Base-by-base conservation (phyloP, 306 rosid species). In the Styphnolobium japonicum region DNA sequence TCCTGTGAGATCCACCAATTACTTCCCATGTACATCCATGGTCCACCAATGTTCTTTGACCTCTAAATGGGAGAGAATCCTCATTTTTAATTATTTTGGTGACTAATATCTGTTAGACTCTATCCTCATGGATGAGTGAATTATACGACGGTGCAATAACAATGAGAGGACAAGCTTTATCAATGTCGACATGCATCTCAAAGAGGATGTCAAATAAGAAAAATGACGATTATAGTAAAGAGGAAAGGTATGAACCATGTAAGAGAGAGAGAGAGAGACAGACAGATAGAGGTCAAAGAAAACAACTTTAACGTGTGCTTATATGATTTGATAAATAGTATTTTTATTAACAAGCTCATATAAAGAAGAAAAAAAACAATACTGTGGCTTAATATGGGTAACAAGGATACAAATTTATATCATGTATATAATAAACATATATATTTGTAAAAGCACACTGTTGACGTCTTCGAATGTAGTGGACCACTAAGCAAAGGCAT, bases 401-500 rank as follows among this genome's bases (percentile, higher is more conserved):
- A 29, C 62, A 29, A 9, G 12, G 4, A n/a, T 34, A 21, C 9
- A 8, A 8, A 53, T 6, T 53, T 21, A 53, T 21, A 8, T 21
- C 5, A 21, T 53, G 29, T 2, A 7, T 5, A 10, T 27, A 19
- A 53, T 53, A n/a, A n/a, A 21, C 29, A 48, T 48, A n/a, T 48
- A 53, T 53, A 11, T 53, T 7, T 53, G 29, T 18, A 19, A 10
- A 53, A 56, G 64, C 46, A 52, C 22, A 61, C 0, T 61, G 31
- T 14, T 5, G 6, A 27, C 5, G 2, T 52, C 72, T 16, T 18
- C 15, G 40, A n/a, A 67, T 49, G 80, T 77, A 77, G 81, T 85
- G 81, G 83, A 78, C 79, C 83, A 81, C 81, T 81, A 57, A 53
- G 63, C 45, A 71, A 78, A 84, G 57, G 82, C 70, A 68, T 27